These are phyloP conservation scores for Picea sitchensis DNA, from an alignment of 75 land plant species.

Conservation along the genomic window DNA sequence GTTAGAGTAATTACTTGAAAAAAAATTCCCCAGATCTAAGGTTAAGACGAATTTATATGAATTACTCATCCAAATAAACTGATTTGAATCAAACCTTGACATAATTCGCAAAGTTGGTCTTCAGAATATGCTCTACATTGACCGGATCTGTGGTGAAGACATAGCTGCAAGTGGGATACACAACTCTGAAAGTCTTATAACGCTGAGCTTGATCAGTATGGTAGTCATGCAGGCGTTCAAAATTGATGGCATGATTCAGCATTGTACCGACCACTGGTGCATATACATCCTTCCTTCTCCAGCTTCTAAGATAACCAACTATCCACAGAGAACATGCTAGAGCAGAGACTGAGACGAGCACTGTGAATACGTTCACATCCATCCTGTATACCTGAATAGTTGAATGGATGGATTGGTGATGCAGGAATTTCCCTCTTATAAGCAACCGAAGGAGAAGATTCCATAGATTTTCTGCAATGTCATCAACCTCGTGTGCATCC, in stretches of 20 bases:
- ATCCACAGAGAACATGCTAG: constrained; percentile 1
- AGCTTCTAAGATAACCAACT: neutral
- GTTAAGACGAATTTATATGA: neutral
- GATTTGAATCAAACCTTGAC: constrained; percentile 37
- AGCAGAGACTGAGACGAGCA: neutral
- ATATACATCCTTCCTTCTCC: constrained; percentile 13
- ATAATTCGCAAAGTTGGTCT: constrained; percentile 48
- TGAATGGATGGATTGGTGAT: neutral
- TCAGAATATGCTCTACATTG: constrained; percentile 63
- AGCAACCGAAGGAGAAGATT: neutral
- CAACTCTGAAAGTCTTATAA: constrained; percentile 36
- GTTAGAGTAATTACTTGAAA: too few species aligned
- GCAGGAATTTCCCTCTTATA: neutral
- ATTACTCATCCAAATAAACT: neutral
- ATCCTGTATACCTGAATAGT: neutral
- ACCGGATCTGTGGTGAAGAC: constrained; percentile 41
- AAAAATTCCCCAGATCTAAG: neutral
- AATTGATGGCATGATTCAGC: constrained; percentile 31
- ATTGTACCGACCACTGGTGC: constrained; percentile 40
- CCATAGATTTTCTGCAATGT: neutral
- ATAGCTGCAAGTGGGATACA: constrained; percentile 24
- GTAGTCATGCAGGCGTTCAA: constrained; percentile 46
- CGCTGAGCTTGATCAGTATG: constrained; percentile 40
- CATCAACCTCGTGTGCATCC: constrained; percentile 10
- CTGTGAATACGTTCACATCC: constrained; percentile 8